Base-by-base conservation (phyloP, 495 filamentous ascomycete species). In the Penicillium bovifimosum region DNA sequence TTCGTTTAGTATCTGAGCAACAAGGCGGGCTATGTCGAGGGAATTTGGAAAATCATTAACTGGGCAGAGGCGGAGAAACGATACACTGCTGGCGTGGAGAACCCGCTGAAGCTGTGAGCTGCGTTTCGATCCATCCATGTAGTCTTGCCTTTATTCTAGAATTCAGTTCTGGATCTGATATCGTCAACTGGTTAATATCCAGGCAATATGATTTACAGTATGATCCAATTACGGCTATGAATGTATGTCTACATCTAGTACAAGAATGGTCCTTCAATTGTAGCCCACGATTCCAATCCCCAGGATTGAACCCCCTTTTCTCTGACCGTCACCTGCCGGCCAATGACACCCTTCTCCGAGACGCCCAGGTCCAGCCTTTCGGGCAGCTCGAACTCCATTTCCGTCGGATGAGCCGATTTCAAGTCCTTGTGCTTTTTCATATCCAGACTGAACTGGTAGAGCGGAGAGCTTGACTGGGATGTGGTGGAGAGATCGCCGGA, bases 41-140 rank as follows among this genome's bases (percentile, higher is more conserved):
- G 86, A 29, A 86, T 97, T 61, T 98, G 93, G 93, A 88, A 95
- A 70, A 87, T 98, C 16, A 78, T 98, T 52, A 96, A 96, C 73
- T 98, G 93, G 93, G 88, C 86, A 65, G 82, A 85, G 36, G 91
- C 88, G 3, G 93, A 95, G 78, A 79, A 85, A 59, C 81, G 93
- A 43, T 92, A 87, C 63, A 60, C 43, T 35, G 58, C 61, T 38
- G 72, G 66, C 5, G 60, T 69, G 16, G 60, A 68, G 45, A 63
- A 59, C 9, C 47, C 35, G 9, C 18, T 69, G 28, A 68, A 70
- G 53, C 56, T 70, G 33, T 62, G 45, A 48, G 3, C 8, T 24
- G 5, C 5, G 13, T 35, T 2, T 7, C n/a, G 14, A 6, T 20
- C 31, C 5, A 26, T 26, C n/a, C n/a, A n/a, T n/a, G n/a, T n/a